phyloP scores from a whole-genome alignment of 1,139 yeast genomes.

The Yamadazyma mexicana region DNA sequence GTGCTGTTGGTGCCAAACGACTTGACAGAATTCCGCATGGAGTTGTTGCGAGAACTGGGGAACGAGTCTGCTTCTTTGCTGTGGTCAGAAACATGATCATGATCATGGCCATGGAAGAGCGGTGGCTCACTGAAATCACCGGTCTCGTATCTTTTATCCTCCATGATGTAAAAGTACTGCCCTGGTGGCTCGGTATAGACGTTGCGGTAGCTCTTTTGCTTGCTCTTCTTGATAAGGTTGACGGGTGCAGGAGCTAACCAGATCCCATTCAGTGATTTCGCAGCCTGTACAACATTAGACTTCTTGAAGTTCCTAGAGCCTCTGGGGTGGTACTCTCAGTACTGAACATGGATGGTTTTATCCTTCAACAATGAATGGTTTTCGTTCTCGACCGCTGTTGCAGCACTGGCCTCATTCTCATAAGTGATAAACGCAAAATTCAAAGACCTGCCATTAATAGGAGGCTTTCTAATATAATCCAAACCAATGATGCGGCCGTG shows the following conservation, averaged over 20 bases:
- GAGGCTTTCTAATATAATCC: slow-evolving; percentile 47
- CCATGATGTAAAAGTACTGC: slow-evolving; percentile 1
- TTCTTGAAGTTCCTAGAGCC: neutral
- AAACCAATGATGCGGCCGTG: slow-evolving; percentile 67
- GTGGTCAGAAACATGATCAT: neutral
- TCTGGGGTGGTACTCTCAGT: slow-evolving; percentile 50
- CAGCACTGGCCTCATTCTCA: slow-evolving; percentile 68
- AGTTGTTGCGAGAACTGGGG: neutral
- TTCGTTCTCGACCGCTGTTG: slow-evolving; percentile 78
- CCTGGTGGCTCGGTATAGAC: slow-evolving; percentile 1
- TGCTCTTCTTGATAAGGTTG: slow-evolving; percentile 33
- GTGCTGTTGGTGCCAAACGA: slow-evolving; percentile 1
- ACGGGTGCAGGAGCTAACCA: slow-evolving; percentile 74
- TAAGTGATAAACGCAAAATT: slow-evolving; percentile 75
- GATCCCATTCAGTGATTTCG: slow-evolving; percentile 4
- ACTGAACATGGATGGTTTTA: slow-evolving; percentile 82
- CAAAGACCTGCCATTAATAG: slow-evolving; percentile 22
- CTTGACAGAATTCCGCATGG: neutral
- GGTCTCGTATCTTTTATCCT: neutral
- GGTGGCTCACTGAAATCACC: no score
- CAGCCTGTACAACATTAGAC: slow-evolving; percentile 3
- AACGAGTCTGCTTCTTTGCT: neutral
- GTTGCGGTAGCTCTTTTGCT: slow-evolving; percentile 1
- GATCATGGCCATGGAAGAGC: no score
- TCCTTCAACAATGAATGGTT: slow-evolving; percentile 74